Base-by-base conservation (phyloP, 805 yeast species). In the Pichia scutulata region DNA sequence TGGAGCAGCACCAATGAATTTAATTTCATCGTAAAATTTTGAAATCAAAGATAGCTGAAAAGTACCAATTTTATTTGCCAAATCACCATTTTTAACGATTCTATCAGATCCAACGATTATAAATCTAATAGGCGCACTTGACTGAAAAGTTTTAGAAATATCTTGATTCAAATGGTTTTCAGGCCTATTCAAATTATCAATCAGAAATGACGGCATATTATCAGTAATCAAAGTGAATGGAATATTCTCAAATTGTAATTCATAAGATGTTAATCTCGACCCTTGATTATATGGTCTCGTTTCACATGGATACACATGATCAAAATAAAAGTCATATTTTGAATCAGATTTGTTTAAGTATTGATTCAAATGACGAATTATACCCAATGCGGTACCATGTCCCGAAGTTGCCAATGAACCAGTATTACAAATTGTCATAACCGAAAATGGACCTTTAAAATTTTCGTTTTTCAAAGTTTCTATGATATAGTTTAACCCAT, bases 261-360 rank as follows among this genome's bases (percentile, higher is more conserved):
- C 99, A 67, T 81, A 92, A 0, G 97, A 90, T 0, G 98, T 92
- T 52, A 92, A 73, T 57, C 96, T 78, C 0, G 97, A 88, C 10
- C 99, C 99, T 70, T 92, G 98, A 65, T 92, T 89, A 64, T 92
- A 93, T 1, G 99, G 99, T 59, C 99, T 77, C 0, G 99, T 92
- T 64, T 92, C 99, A 60, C 92, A 75, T 7, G 96, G 92, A 59
- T 82, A 93, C 0, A 84, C 93, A 46, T 81, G 89, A 10, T 78
- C 73, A 55, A 92, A 68, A 61, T 73, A 74, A 42, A 81, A 77
- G 7, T 57, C 52, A 21, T 55, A 60, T 3, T 55, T 47, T 45
- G 66, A 57, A 1, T 79, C 65, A 53, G 72, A 67, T 48, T 64
- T 61, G 2, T 52, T 46, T 21, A 55, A 44, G 23, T 50, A 55